phyloP scores from a whole-genome alignment of 208 protist species.

The Naegleria fowleri region DNA sequence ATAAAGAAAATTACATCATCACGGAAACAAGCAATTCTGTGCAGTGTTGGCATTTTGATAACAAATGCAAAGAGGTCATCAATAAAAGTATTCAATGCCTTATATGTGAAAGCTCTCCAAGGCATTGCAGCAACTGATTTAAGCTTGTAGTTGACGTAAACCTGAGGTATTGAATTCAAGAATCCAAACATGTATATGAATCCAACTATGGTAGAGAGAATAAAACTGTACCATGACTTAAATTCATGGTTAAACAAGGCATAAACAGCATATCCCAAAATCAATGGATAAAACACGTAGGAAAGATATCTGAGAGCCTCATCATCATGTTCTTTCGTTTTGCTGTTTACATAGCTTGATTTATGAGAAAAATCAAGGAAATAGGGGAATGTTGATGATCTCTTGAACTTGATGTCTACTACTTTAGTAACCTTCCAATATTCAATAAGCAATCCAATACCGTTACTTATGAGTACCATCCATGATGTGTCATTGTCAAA shows the following conservation, averaged over 20 bases:
- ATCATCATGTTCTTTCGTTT: conserved; percentile 77
- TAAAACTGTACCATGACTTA: conserved; percentile 68
- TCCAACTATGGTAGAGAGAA: conserved; percentile 41
- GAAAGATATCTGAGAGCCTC: conserved; percentile 85
- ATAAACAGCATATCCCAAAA: conserved; percentile 86
- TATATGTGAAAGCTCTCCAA: conserved; percentile 95
- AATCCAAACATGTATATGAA: conserved; percentile 91
- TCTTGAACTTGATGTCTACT: conserved; percentile 39
- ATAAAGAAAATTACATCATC: conserved; percentile 96
- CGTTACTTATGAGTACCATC: conserved; percentile 78
- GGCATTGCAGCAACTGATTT: conserved; percentile 95
- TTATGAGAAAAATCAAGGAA: neutral
- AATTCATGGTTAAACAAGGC: conserved; percentile 83
- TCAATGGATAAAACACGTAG: conserved; percentile 78
- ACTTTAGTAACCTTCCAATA: conserved; percentile 93
- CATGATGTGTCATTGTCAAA: conserved; percentile 87
- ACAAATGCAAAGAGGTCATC: conserved; percentile 99
- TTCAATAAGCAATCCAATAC: conserved; percentile 74
- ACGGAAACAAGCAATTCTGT: conserved; percentile 93
- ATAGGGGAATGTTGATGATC: neutral
- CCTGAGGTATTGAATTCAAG: conserved; percentile 96
- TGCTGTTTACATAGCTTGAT: conserved; percentile 46
- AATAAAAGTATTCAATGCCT: conserved; percentile 95
- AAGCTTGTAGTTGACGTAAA: conserved; percentile 98
- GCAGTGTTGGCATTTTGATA: conserved; percentile 95